Evolutionary conservation across 352 stramenopile genomes (phyloP).

Genomic region (Globisporangium nagaii): DNA sequence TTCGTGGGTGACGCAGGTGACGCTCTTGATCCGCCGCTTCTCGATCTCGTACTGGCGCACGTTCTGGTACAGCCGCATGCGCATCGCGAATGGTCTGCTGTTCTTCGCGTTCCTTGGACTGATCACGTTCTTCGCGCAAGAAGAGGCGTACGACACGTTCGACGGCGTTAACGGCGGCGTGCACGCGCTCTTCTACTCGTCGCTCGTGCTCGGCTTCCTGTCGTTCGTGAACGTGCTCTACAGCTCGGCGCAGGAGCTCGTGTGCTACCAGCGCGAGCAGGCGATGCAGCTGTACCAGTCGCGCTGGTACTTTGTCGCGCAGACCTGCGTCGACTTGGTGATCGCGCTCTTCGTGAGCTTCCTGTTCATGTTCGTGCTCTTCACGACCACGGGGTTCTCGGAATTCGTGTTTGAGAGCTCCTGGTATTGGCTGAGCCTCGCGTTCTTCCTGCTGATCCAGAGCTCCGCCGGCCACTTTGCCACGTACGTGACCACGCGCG

Average conservation of each 20-base stretch:
- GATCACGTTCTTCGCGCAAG: conserved; percentile 4
- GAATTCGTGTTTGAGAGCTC: conserved; percentile 4
- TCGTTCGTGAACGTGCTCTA: conserved; percentile 50
- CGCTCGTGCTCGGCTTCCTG: conserved; percentile 57
- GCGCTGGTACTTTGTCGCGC: conserved; percentile 42
- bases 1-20: conserved; percentile 10
- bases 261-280: conserved; percentile 79
- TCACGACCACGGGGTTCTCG: conserved; percentile 18
- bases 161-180: conserved; percentile 22
- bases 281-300: conserved; percentile 62
- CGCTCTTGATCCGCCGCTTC: conserved; percentile 33
- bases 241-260: conserved; percentile 56
- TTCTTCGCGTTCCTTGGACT: conserved; percentile 42
- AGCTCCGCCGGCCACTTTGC: conserved; percentile 3
- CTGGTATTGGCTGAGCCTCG: conserved; percentile 15
- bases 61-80: not conserved
- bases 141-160: conserved; percentile 16
- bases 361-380: conserved; percentile 20
- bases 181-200: conserved; percentile 61
- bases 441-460: conserved; percentile 10
- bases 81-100: conserved; percentile 21
- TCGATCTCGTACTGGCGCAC: conserved; percentile 57
- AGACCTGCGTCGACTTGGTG: conserved; percentile 47
- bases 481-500: conserved; percentile 6
- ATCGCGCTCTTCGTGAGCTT: conserved; percentile 12